Evolutionary conservation across 257 asterid genomes (phyloP).

Genomic region (Osmanthus fragrans): DNA sequence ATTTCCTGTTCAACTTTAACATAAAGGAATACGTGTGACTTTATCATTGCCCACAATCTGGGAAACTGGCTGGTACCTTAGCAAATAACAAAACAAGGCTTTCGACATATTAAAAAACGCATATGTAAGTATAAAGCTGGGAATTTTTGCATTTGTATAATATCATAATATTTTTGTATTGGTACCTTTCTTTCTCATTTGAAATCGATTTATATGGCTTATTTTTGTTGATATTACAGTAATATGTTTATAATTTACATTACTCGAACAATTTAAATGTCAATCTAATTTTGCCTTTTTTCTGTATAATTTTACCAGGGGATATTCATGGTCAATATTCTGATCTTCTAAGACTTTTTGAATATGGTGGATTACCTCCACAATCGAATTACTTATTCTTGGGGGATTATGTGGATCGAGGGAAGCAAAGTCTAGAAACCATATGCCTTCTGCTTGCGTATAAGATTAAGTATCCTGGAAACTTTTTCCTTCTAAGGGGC

Average conservation of each 20-base stretch:
- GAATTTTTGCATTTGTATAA: neutral
- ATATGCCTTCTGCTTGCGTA: neutral
- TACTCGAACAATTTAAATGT: neutral
- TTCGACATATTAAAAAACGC: neutral
- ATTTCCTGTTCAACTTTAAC: neutral
- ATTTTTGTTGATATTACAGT: neutral
- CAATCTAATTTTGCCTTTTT: neutral
- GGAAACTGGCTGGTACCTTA: neutral
- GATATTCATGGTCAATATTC: conserved; percentile 9
- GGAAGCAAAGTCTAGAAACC: conserved; percentile 6
- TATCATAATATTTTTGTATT: neutral
- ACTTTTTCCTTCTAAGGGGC: neutral
- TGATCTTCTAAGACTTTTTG: conserved; percentile 5
- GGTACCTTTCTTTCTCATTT: neutral
- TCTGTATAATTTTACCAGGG: neutral
- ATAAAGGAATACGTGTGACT: neutral
- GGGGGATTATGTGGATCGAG: conserved; percentile 14
- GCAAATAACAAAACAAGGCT: neutral
- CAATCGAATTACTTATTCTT: conserved; percentile 5
- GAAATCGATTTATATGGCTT: neutral
- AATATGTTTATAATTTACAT: neutral
- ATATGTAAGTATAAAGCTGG: neutral
- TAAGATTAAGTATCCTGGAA: neutral
- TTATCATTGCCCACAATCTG: too few relatives aligned
- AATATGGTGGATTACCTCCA: conserved; percentile 4